phyloP scores from a whole-genome alignment of 208 protist species.

The Trichomonas gallinae region DNA sequence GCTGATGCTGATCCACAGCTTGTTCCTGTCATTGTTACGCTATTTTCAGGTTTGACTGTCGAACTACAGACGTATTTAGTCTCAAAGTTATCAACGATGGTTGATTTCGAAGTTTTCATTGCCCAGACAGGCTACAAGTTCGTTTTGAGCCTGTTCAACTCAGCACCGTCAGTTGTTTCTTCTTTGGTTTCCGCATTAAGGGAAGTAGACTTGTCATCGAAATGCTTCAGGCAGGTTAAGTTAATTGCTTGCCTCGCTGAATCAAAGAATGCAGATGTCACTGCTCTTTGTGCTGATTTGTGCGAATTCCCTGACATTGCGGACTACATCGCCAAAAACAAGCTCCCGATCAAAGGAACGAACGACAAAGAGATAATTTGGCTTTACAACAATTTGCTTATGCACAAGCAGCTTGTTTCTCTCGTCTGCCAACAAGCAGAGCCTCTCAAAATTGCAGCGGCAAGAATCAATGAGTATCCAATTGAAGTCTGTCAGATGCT shows the following conservation, averaged over 20 bases:
- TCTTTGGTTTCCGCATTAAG: background rate
- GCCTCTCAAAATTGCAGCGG: background rate
- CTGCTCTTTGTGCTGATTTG: background rate
- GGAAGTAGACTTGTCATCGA: background rate
- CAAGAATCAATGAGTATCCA: background rate
- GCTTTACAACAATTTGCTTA: background rate
- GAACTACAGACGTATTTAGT: background rate
- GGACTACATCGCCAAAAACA: background rate
- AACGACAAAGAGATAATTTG: background rate
- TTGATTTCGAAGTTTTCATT: background rate
- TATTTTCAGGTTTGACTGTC: background rate
- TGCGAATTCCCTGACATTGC: background rate
- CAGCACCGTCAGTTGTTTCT: background rate
- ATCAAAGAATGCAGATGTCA: background rate
- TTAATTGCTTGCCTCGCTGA: background rate
- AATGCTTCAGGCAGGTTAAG: background rate
- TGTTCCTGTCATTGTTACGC: background rate
- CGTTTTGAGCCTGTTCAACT: background rate
- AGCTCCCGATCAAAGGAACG: background rate
- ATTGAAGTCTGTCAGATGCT: background rate
- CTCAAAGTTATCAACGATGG: background rate
- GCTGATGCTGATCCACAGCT: background rate
- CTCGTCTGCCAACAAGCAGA: background rate
- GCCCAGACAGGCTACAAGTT: background rate
- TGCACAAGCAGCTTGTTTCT: background rate